Conservation (phyloP, 1,284 basidiomycete genomes). For the Leccinum pachyderme region DNA sequence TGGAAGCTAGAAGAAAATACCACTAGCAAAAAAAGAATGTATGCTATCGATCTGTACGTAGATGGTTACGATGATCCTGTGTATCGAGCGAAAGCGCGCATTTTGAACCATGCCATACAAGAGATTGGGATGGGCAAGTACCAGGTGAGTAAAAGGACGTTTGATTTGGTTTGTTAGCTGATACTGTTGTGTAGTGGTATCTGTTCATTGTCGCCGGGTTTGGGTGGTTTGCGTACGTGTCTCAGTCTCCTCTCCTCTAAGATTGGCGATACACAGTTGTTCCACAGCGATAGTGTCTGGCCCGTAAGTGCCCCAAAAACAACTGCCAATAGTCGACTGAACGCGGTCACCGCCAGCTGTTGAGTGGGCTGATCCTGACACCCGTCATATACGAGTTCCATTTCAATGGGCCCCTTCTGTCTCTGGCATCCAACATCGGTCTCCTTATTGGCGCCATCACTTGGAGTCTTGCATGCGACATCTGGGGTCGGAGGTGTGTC, state of each 20-base stretch:
- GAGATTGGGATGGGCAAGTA: constrained; percentile 69
- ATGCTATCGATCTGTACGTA: constrained; percentile 35
- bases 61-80: constrained; percentile 51
- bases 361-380: constrained; percentile 55
- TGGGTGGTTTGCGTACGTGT: constrained; percentile 66
- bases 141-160: constrained; percentile 44
- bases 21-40: not conserved
- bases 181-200: constrained; percentile 41
- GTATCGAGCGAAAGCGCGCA: constrained; percentile 55
- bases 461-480: constrained; percentile 62
- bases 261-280: not conserved
- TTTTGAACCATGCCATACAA: constrained; percentile 57
- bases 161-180: not conserved
- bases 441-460: constrained; percentile 63
- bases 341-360: constrained; percentile 35
- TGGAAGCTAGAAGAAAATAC: not conserved
- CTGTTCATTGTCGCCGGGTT: constrained; percentile 62
- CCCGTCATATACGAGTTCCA: constrained; percentile 58
- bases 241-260: not conserved
- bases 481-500: constrained; percentile 60
- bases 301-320: constrained; percentile 35
- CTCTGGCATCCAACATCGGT: constrained; percentile 60
- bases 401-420: constrained; percentile 54
- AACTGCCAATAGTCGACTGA: not conserved
- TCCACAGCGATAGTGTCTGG: constrained; percentile 46